Evolutionary conservation across 2,329 filamentous ascomycete genomes (phyloP).

Genomic region (Pseudohalonectria lignicola): DNA sequence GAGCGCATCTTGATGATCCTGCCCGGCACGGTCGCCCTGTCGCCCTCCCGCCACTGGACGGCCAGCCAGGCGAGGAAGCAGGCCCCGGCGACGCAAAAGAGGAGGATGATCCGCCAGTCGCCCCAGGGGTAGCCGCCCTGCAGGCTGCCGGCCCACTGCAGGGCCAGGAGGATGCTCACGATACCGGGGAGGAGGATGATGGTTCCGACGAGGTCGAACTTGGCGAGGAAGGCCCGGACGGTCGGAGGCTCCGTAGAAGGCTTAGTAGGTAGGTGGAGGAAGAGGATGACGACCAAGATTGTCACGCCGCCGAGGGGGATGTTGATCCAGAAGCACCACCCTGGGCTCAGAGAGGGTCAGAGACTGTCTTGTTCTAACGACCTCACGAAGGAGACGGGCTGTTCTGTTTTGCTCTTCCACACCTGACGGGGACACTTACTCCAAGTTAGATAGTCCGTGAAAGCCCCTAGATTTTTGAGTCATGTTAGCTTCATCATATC

Average conservation of each 20-base stretch:
- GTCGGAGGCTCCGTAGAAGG: too few relatives aligned
- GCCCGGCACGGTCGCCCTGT: conserved; percentile 29
- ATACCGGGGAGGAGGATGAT: conserved; percentile 15
- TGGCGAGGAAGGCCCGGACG: conserved; percentile 2
- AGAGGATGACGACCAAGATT: conserved; percentile 10
- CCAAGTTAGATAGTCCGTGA: conserved; percentile 6
- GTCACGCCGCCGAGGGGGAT: conserved; percentile 7
- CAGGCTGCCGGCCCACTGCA: conserved; percentile 32
- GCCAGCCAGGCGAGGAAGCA: conserved; percentile 19
- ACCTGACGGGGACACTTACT: too few relatives aligned
- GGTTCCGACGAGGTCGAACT: conserved; percentile 4
- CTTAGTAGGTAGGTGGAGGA: conserved; percentile 11
- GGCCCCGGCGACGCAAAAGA: conserved; percentile 22
- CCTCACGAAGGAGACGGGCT: too few relatives aligned
- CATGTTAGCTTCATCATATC: background rate
- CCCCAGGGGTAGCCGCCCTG: conserved; percentile 24
- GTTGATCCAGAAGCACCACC: conserved; percentile 11
- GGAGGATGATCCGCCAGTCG: conserved; percentile 23
- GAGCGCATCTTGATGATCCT: conserved; percentile 25
- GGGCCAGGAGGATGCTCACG: conserved; percentile 32
- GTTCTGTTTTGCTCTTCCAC: too few relatives aligned
- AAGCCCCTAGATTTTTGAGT: background rate
- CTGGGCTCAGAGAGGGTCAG: too few relatives aligned
- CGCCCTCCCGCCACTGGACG: conserved; percentile 23
- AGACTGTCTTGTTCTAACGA: too few relatives aligned